Evolutionary conservation across 331 rosid genomes (phyloP), one percentile per base, ranked within the genome.

Genomic region (Dryas integrifolia): DNA sequence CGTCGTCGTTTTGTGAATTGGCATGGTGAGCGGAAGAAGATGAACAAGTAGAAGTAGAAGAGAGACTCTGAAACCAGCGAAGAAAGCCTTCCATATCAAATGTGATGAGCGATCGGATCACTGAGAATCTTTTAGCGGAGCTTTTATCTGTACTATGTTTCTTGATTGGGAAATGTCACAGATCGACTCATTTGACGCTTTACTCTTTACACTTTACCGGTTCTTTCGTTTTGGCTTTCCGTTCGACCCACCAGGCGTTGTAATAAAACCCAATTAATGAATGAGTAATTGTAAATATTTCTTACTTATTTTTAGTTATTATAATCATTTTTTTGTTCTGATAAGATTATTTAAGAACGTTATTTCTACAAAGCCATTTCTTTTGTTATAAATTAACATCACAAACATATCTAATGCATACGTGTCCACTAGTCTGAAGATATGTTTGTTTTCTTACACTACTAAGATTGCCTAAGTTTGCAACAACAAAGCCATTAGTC

Each of bases 21-120:
- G 11, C 66, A 4, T 11, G 66, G 40, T 21, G 75, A 41, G 68
- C 18, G 14, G 76, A 61, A 2, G 82, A 24, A 30, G 74, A 67
- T 10, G 76, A 40, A 6, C 65, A 70, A 45, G 76, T 52, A 1
- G 72, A 30, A 47, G 74, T 9, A 3, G 72, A 10, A 10, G 77
- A 52, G 16, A 78, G 63, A 38, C 80, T 49, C 5, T 75, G 78
- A 4, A 70, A 75, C 68, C 82, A 82, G 61, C 78, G 83, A 26
- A 47, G 10, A 26, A 82, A 48, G 43, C 78, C 70, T 48, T 75
- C 83, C 86, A 79, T 79, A 11, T 14, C 65, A 11, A 41, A 65
- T 43, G 61, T 7, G 24, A 24, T 1, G 69, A 39, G 21, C 12
- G 65, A 11, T 2, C 44, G 0, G 9, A 39, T 15, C 65, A 11